Evolutionary conservation across 1,284 basidiomycete species (phyloP).

Genomic region (Jaminaea rosea): DNA sequence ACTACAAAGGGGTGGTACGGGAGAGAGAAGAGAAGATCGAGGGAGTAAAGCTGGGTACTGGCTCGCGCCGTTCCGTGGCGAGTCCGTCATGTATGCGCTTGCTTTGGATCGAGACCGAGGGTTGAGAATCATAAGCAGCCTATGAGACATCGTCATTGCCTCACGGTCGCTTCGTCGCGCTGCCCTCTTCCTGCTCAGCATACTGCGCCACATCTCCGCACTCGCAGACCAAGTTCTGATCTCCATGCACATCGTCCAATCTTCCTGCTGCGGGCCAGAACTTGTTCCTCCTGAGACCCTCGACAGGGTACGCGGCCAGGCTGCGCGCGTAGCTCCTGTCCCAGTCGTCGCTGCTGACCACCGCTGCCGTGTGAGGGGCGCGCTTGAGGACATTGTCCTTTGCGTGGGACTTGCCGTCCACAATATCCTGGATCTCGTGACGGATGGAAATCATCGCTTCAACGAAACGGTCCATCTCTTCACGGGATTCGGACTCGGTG

Average conservation of each 20-base stretch:
- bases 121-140: too few species aligned
- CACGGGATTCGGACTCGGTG: slow-evolving; percentile 40
- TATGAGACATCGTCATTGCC: too few species aligned
- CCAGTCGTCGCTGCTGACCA: slow-evolving; percentile 72
- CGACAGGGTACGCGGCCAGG: slow-evolving; percentile 35
- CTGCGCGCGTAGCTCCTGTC: slow-evolving; percentile 51
- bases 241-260: slow-evolving; percentile 39
- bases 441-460: slow-evolving; percentile 95
- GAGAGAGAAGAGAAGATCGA: too few species aligned
- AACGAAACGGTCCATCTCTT: slow-evolving; percentile 61
- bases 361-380: slow-evolving; percentile 78
- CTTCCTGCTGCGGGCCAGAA: slow-evolving; percentile 42
- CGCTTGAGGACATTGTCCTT: slow-evolving; percentile 74
- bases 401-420: slow-evolving; percentile 57
- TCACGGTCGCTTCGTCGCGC: too few species aligned
- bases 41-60: too few species aligned
- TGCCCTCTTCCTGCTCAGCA: slow-evolving; percentile 1
- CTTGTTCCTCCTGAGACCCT: slow-evolving; percentile 27
- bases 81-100: too few species aligned
- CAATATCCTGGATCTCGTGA: slow-evolving; percentile 78
- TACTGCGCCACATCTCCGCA: slow-evolving; percentile 34
- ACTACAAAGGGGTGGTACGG: too few species aligned
- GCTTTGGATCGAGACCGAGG: too few species aligned
- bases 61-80: too few species aligned
- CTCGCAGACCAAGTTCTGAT: slow-evolving; percentile 32